Evolutionary conservation across 208 protist species (phyloP).

Genomic region (Phytomonas sp.): DNA sequence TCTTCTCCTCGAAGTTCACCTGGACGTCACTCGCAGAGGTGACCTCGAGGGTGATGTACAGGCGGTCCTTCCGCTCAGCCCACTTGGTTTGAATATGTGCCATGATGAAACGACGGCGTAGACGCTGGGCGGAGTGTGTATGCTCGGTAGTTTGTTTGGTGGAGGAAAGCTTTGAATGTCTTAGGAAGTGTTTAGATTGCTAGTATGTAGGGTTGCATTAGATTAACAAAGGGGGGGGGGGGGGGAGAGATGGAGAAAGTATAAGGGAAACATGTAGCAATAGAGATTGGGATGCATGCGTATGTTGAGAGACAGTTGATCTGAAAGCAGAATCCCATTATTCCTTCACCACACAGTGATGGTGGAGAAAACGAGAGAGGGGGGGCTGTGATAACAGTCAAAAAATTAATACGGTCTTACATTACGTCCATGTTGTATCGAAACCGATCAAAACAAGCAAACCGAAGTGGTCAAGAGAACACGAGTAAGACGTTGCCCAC

Average conservation of each 20-base stretch:
- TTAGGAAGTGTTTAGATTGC: constrained; percentile 1
- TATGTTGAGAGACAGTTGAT: neutral
- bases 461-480: neutral
- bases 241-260: constrained; percentile 7
- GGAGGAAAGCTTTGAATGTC: constrained; percentile 2
- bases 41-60: constrained; percentile 83
- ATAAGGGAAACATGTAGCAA: neutral
- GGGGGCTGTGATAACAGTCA: neutral
- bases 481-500: constrained; percentile 6
- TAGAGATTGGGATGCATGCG: neutral
- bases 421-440: neutral
- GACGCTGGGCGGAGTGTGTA: neutral
- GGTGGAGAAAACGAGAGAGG: constrained; percentile 2
- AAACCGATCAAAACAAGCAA: neutral
- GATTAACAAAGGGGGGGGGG: too few relatives aligned
- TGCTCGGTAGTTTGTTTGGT: constrained; percentile 6
- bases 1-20: constrained; percentile 74
- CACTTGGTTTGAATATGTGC: constrained; percentile 85
- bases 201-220: constrained; percentile 2
- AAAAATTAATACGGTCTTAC: neutral
- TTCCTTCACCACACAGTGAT: neutral
- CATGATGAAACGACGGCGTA: constrained; percentile 22
- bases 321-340: neutral
- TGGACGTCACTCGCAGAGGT: constrained; percentile 63
- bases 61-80: constrained; percentile 80